Conservation (phyloP, 2,329 filamentous ascomycete species). For the Scedosporium apiospermum region DNA sequence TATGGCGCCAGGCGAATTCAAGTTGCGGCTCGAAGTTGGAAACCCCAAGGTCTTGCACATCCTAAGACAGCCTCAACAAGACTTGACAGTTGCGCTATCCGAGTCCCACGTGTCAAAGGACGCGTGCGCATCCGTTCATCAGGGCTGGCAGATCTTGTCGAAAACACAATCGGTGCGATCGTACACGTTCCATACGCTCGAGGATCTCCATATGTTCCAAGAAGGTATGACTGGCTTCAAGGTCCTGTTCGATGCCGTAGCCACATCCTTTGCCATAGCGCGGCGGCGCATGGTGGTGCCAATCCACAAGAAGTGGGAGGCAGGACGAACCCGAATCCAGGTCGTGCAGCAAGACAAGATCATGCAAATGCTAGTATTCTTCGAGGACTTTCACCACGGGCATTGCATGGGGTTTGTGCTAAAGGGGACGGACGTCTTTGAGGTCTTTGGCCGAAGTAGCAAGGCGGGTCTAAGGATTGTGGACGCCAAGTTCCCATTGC, state of each 20-base stretch:
- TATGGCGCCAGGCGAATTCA: conserved; percentile 64
- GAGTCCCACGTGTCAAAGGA: conserved; percentile 56
- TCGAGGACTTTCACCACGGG: conserved; percentile 78
- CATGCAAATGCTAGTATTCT: conserved; percentile 74
- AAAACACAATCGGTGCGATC: conserved; percentile 58
- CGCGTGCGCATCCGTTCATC: conserved; percentile 50
- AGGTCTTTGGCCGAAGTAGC: conserved; percentile 52
- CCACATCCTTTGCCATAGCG: conserved; percentile 69
- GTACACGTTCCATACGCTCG: conserved; percentile 55
- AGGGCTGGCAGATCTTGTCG: conserved; percentile 52
- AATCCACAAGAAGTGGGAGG: conserved; percentile 92
- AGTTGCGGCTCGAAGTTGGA: conserved; percentile 54
- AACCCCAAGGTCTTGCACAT: conserved; percentile 55
- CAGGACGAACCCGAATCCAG: conserved; percentile 69
- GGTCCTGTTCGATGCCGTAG: conserved; percentile 65
- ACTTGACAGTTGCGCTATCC: conserved; percentile 67
- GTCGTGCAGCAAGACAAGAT: conserved; percentile 68
- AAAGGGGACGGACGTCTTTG: conserved; percentile 75
- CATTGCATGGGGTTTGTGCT: conserved; percentile 83
- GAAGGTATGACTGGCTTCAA: conserved; percentile 69
- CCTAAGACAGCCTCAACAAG: conserved; percentile 63
- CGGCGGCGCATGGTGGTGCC: conserved; percentile 82
- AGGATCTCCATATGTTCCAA: conserved; percentile 71
- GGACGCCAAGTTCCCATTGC: conserved; percentile 84
- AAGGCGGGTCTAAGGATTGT: conserved; percentile 71